Conservation (phyloP, 2,329 filamentous ascomycete species). For the Fusarium goolgardi region DNA sequence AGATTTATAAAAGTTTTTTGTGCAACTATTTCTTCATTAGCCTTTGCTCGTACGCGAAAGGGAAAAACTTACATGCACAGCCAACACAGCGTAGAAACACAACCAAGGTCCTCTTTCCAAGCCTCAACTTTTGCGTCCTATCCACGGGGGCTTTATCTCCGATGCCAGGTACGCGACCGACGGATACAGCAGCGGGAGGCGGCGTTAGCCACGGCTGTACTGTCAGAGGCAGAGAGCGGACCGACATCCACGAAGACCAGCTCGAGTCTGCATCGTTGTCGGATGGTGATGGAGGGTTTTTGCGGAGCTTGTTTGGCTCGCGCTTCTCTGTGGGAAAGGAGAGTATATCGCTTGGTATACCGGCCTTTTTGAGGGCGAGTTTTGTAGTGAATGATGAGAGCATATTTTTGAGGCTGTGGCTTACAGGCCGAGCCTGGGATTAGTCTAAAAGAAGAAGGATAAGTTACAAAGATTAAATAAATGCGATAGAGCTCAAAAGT, state of each 20-base stretch:
- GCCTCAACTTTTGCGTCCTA: constrained; percentile 56
- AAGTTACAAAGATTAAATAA: no score
- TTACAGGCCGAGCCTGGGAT: not conserved
- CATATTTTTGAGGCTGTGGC: constrained; percentile 53
- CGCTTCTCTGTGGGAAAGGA: constrained; percentile 50
- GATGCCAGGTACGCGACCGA: constrained; percentile 59
- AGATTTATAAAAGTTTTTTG: constrained; percentile 68
- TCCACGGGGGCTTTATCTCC: constrained; percentile 63
- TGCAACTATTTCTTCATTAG: constrained; percentile 55
- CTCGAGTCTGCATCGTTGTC: constrained; percentile 46
- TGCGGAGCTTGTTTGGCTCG: constrained; percentile 51
- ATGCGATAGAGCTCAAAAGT: not conserved
- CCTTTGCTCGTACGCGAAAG: not conserved
- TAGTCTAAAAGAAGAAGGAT: not conserved
- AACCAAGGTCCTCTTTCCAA: constrained; percentile 59
- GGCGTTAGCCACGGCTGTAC: constrained; percentile 66
- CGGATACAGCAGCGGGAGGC: constrained; percentile 61
- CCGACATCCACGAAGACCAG: constrained; percentile 62
- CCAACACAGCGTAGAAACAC: constrained; percentile 67
- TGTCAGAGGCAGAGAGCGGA: constrained; percentile 62
- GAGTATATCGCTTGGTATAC: constrained; percentile 63
- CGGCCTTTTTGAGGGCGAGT: constrained; percentile 67
- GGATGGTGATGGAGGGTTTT: constrained; percentile 47
- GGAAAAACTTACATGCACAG: constrained; percentile 61
- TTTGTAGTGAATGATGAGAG: constrained; percentile 68